Percentiles rank a stretch among this genome's conserved stretches.
Evolutionary conservation across 306 rosid species (phyloP).

Genomic region (Inga leiocalycina): DNA sequence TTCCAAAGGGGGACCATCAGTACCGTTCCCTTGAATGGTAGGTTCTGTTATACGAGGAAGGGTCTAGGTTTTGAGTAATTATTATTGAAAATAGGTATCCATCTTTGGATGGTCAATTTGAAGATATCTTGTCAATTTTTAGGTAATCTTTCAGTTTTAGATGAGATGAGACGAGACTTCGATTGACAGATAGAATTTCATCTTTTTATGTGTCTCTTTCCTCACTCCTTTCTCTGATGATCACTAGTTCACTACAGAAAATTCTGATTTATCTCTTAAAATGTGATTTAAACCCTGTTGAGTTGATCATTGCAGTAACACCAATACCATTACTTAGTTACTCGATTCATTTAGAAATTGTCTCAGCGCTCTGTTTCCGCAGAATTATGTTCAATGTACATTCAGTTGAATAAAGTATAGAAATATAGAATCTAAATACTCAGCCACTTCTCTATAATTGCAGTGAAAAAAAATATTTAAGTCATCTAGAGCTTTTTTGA

Average conservation of each 20-base stretch:
- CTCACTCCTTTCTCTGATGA: background rate
- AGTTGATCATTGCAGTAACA: background rate
- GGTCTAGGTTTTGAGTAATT: constrained; percentile 6
- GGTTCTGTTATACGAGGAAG: background rate
- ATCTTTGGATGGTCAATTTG: constrained; percentile 15
- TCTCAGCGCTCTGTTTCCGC: background rate
- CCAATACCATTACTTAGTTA: background rate
- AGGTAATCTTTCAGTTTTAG: constrained; percentile 16
- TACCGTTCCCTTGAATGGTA: background rate
- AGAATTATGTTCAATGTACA: background rate
- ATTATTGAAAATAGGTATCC: background rate
- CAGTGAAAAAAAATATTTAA: background rate
- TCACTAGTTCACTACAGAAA: background rate
- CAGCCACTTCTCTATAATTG: background rate
- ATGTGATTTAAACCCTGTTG: background rate
- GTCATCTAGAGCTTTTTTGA: background rate
- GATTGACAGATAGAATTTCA: background rate
- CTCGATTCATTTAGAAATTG: background rate
- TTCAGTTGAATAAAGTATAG: background rate
- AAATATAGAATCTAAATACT: background rate
- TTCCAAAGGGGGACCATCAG: background rate
- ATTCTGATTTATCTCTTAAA: background rate
- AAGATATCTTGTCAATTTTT: constrained; percentile 29
- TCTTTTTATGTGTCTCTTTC: background rate
- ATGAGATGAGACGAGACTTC: background rate